Percentiles rank a stretch among this genome's conserved stretches.
phyloP scores from a whole-genome alignment of 2,329 filamentous ascomycete genomes.

The Xylaria arbuscula region DNA sequence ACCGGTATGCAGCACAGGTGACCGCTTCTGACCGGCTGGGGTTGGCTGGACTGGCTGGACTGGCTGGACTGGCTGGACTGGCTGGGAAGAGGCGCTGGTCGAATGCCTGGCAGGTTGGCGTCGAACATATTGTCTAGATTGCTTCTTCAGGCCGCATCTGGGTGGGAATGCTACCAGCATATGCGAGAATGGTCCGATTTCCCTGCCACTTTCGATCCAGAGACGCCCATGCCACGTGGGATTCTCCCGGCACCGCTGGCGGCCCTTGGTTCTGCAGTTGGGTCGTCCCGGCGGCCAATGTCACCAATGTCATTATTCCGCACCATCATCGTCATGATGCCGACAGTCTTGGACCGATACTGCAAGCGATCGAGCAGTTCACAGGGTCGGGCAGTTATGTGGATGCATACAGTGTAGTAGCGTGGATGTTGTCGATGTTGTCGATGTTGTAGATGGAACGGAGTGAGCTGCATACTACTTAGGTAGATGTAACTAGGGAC shows the following conservation, averaged over 20 bases:
- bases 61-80: not conserved
- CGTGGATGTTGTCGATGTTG: too few relatives aligned
- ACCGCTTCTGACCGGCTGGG: not conserved
- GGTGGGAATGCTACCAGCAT: not conserved
- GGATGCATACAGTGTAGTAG: not conserved
- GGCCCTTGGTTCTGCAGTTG: not conserved
- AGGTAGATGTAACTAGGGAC: too few relatives aligned
- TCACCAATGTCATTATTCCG: not conserved
- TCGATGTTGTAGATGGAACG: too few relatives aligned
- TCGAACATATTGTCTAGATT: not conserved
- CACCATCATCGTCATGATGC: not conserved
- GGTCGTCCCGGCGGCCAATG: too few relatives aligned
- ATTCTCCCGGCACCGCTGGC: not conserved
- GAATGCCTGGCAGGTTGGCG: slow-evolving; percentile 1
- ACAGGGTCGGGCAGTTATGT: not conserved
- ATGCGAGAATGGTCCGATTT: slow-evolving; percentile 25
- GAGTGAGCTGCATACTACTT: too few relatives aligned
- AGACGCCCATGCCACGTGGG: slow-evolving; percentile 25
- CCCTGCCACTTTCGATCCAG: not conserved
- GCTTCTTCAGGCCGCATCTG: slow-evolving; percentile 13
- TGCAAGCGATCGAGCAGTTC: not conserved
- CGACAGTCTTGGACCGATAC: not conserved
- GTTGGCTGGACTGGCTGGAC: not conserved
- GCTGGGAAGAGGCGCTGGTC: not conserved
- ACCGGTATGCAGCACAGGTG: not conserved